Base-by-base conservation (phyloP, 352 stramenopile genomes). In the Phytophthora pini region DNA sequence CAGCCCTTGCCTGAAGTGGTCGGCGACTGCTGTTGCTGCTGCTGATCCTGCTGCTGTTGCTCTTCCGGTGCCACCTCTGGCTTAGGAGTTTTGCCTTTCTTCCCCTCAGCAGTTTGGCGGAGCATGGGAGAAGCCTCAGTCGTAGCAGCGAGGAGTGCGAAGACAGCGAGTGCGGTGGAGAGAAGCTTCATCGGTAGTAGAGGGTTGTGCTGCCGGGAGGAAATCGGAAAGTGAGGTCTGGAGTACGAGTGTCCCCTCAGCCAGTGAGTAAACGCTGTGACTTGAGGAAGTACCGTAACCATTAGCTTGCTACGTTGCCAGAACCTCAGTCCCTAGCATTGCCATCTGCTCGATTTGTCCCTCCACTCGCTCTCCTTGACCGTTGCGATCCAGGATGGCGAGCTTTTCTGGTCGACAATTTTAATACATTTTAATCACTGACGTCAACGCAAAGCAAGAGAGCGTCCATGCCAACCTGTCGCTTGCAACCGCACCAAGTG, bases 201-300 rank as follows among this genome's bases (percentile, higher is more conserved):
- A 26, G 22, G 12, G 2, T 26, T 26, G 12, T 36, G 38, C 7
- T 64, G 11, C 45, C 56, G 26, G 10, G 34, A 10, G 43, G 46
- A 56, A 69, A 64, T 64, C 64, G 46, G 46, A 41, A 69, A 69
- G 39, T 69, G 61, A 69, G 8, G 38, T 43, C 38, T 22, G 38
- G n/a, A 9, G n/a, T 22, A 48, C 48, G 27, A 41, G 38, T 47
- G 39, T n/a, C 40, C 8, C 40, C 44, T 38, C 45, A 43, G 4
- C n/a, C 5, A n/a, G 12, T 43, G 38, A 43, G 38, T 43, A 43
- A 43, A 43, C 38, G 38, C n/a, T 2, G 24, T 26, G 5, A 22
- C 7, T 40, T 40, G 34, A 40, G 34, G 34, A 4, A 20, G 17
- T 20, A 20, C 17, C 9, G 34, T 40, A 40, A 40, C 36, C 38